These are phyloP conservation scores for Pestalotiopsis sp. DNA, from an alignment of 2,329 filamentous ascomycete species.

Conservation along the genomic window DNA sequence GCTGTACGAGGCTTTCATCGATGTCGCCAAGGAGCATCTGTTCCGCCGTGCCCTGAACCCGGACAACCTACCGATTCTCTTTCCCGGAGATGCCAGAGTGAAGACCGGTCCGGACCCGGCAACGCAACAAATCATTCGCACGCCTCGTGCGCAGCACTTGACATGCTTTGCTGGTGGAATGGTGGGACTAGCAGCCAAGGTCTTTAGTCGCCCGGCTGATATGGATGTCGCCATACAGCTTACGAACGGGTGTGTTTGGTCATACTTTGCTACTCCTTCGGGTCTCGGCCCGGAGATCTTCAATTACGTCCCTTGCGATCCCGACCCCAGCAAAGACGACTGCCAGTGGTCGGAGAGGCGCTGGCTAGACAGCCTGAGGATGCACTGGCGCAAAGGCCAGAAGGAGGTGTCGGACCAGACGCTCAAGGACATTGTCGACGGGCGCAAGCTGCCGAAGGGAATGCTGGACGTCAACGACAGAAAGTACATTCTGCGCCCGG, in stretches of 20 bases:
- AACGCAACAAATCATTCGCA: constrained; percentile 26
- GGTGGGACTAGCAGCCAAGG: constrained; percentile 63
- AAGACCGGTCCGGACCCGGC: constrained; percentile 20
- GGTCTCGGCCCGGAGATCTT: constrained; percentile 67
- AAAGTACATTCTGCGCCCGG: constrained; percentile 70
- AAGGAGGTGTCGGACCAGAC: constrained; percentile 25
- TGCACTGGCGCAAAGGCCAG: constrained; percentile 27
- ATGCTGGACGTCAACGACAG: constrained; percentile 57
- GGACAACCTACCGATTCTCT: constrained; percentile 44
- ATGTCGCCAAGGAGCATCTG: constrained; percentile 45
- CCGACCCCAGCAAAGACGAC: constrained; percentile 26
- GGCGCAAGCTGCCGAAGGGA: constrained; percentile 48
- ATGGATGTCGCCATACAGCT: constrained; percentile 59
- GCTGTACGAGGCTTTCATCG: constrained; percentile 49
- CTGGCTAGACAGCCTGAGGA: constrained; percentile 26
- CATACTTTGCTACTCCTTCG: constrained; percentile 57
- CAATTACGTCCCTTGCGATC: constrained; percentile 44
- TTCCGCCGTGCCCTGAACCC: constrained; percentile 47
- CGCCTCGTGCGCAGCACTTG: constrained; percentile 53
- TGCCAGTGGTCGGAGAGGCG: constrained; percentile 33
- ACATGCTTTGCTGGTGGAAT: constrained; percentile 68
- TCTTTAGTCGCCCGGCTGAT: constrained; percentile 59
- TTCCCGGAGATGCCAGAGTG: constrained; percentile 49
- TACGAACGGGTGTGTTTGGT: constrained; percentile 67
- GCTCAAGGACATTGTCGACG: constrained; percentile 28